Conservation (phyloP, 1,284 basidiomycete species). For the Papiliotrema fonsecae region DNA sequence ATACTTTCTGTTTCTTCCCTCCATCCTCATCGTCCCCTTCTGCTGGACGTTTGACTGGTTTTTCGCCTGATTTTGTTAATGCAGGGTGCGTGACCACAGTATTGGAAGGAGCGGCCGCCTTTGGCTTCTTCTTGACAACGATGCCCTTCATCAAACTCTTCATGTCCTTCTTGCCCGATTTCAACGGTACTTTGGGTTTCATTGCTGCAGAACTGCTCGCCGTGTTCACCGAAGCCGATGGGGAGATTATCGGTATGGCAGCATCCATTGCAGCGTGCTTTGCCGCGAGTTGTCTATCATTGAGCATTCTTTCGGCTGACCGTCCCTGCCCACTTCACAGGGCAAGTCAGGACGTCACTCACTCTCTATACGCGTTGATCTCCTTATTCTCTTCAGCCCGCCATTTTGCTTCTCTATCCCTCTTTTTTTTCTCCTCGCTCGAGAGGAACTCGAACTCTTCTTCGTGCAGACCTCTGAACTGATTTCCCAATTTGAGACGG, state of each 20-base stretch:
- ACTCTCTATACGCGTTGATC: slow-evolving; percentile 65
- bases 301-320: not conserved
- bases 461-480: slow-evolving; percentile 83
- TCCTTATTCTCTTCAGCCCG: slow-evolving; percentile 69
- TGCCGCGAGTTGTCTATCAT: slow-evolving; percentile 26
- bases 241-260: too few species aligned
- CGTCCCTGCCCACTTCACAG: too few species aligned
- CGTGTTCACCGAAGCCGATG: not conserved
- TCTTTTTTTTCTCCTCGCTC: slow-evolving; percentile 69
- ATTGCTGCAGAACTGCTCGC: slow-evolving; percentile 2
- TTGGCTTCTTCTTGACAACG: slow-evolving; percentile 46
- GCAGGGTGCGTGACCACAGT: too few species aligned
- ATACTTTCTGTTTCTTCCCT: slow-evolving; percentile 19
- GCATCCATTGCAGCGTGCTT: slow-evolving; percentile 14
- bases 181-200: slow-evolving; percentile 18
- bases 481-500: slow-evolving; percentile 84
- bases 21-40: slow-evolving; percentile 5
- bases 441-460: slow-evolving; percentile 87
- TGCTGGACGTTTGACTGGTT: slow-evolving; percentile 3
- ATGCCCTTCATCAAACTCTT: slow-evolving; percentile 47
- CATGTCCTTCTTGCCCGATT: slow-evolving; percentile 41
- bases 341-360: too few species aligned
- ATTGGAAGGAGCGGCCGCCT: slow-evolving; percentile 3
- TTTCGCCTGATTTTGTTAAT: too few species aligned
- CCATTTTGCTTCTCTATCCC: slow-evolving; percentile 60